phyloP scores from a whole-genome alignment of 805 yeast genomes.

The Candida suzukii region DNA sequence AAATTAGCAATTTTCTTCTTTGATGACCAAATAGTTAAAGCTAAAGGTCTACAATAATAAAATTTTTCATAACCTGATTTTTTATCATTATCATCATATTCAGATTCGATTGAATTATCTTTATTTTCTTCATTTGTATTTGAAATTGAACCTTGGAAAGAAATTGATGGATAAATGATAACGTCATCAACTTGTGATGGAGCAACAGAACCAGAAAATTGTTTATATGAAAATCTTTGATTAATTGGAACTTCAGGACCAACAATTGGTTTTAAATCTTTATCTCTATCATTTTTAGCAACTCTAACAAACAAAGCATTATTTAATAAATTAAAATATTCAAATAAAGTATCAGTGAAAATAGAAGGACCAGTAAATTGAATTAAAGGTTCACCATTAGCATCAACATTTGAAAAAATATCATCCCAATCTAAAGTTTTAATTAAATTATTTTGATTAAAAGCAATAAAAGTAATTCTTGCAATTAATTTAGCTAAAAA shows the following conservation, averaged over 20 bases:
- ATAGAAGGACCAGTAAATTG: constrained; percentile 26
- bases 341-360: constrained; percentile 25
- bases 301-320: constrained; percentile 17
- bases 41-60: constrained; percentile 24
- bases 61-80: constrained; percentile 19
- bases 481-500: constrained; percentile 18
- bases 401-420: constrained; percentile 20
- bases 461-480: constrained; percentile 13
- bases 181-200: constrained; percentile 26
- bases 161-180: constrained; percentile 21
- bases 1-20: neutral
- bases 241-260: constrained; percentile 18
- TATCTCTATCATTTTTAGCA: constrained; percentile 13
- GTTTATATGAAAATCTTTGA: constrained; percentile 15
- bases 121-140: neutral
- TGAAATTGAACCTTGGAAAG: constrained; percentile 16
- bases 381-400: constrained; percentile 23
- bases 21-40: constrained; percentile 18
- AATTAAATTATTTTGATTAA: constrained; percentile 8
- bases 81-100: constrained; percentile 23
- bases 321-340: constrained; percentile 18
- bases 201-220: constrained; percentile 18
- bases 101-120: constrained; percentile 8
- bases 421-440: constrained; percentile 18
- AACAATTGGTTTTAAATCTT: constrained; percentile 10